Evolutionary conservation across 1,284 basidiomycete genomes (phyloP).

Genomic region (Tilletia setariae): DNA sequence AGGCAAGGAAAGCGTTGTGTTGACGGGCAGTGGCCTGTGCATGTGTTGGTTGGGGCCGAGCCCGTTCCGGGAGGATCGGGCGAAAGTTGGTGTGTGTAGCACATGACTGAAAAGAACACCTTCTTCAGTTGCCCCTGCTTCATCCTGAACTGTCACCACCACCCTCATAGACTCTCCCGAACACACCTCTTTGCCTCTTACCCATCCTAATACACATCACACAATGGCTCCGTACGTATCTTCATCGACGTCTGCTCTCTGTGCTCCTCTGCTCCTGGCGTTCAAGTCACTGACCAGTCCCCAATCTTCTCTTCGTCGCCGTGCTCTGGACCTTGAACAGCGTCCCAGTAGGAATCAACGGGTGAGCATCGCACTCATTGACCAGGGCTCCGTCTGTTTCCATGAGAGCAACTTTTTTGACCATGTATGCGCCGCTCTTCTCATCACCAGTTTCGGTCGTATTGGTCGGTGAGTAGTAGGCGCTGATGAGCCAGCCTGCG

Average conservation of each 20-base stretch:
- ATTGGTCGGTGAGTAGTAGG: constrained; percentile 37
- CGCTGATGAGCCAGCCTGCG: constrained; percentile 18
- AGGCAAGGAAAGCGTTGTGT: no score
- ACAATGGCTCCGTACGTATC: constrained; percentile 10
- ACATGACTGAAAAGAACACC: no score
- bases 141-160: background rate
- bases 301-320: background rate
- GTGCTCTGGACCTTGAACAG: background rate
- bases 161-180: background rate
- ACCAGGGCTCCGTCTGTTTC: background rate
- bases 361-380: constrained; percentile 32
- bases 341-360: constrained; percentile 49
- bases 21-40: no score
- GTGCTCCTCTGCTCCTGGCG: background rate
- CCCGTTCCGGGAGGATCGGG: no score
- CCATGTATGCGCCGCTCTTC: no score
- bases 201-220: background rate
- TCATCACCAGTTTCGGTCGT: constrained; percentile 44
- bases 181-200: background rate
- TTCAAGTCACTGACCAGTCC: background rate
- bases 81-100: no score
- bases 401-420: no score
- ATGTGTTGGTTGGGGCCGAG: no score
- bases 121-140: no score
- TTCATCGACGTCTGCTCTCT: background rate